A percentile compares a stretch with the other conserved stretches of the same genome.
Evolutionary conservation across 2,329 filamentous ascomycete genomes (phyloP).

Genomic region (Graphilbum ipis-grandicollis): DNA sequence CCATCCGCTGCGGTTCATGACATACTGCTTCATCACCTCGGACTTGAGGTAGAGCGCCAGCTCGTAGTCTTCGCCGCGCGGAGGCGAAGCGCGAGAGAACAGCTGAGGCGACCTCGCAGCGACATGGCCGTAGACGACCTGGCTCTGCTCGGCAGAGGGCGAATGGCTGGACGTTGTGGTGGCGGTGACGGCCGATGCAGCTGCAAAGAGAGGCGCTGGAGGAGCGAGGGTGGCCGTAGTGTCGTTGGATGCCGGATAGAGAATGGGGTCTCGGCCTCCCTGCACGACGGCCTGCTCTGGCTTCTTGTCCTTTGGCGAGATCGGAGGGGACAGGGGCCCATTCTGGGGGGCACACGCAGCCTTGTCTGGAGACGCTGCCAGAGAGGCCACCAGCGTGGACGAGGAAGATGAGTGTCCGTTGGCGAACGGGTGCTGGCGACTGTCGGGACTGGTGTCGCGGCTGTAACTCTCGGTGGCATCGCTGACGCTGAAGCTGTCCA

Average conservation of each 20-base stretch:
- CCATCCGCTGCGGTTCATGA: slow-evolving; percentile 27
- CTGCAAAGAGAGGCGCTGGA: slow-evolving; percentile 33
- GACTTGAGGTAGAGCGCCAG: slow-evolving; percentile 34
- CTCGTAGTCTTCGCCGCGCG: slow-evolving; percentile 34
- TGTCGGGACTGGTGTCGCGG: slow-evolving; percentile 5
- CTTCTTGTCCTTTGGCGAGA: slow-evolving; percentile 31
- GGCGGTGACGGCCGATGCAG: slow-evolving; percentile 16
- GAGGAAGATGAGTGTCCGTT: background rate
- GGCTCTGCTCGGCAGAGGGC: slow-evolving; percentile 19
- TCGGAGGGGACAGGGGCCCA: slow-evolving; percentile 36
- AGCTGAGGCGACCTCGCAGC: slow-evolving; percentile 22
- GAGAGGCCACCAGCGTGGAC: slow-evolving; percentile 5
- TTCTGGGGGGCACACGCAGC: slow-evolving; percentile 15
- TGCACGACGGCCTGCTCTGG: background rate
- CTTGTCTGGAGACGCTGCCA: background rate
- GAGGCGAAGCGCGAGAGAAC: slow-evolving; percentile 27
- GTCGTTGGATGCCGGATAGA: slow-evolving; percentile 34
- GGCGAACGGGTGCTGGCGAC: background rate
- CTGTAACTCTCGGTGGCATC: slow-evolving; percentile 7
- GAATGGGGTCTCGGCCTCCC: slow-evolving; percentile 33
- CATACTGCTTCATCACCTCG: slow-evolving; percentile 29
- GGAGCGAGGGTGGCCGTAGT: slow-evolving; percentile 19
- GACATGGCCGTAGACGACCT: slow-evolving; percentile 32
- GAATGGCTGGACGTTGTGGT: slow-evolving; percentile 25
- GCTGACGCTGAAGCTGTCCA: slow-evolving; percentile 34